Evolutionary conservation across 108 stramenopile genomes (phyloP).

Genomic region (Skeletonema grethae): DNA sequence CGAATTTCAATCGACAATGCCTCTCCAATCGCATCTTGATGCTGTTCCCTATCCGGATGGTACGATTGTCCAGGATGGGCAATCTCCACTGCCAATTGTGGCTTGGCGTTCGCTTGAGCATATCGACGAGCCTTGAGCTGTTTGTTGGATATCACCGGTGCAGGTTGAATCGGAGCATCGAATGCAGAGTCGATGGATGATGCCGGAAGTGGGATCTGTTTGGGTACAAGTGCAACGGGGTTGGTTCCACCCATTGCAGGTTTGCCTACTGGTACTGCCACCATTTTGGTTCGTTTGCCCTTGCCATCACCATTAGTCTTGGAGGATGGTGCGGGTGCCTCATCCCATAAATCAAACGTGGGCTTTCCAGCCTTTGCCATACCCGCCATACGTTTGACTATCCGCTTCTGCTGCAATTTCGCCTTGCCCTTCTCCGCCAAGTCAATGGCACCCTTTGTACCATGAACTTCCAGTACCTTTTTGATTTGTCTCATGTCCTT

Average conservation of each 20-base stretch:
- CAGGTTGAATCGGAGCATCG: slow-evolving; percentile 12
- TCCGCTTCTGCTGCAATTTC: slow-evolving; percentile 35
- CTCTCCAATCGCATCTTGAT: slow-evolving; percentile 68
- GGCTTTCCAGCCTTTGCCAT: slow-evolving; percentile 40
- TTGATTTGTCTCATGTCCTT: slow-evolving; percentile 64
- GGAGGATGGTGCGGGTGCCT: not conserved
- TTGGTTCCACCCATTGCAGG: slow-evolving; percentile 14
- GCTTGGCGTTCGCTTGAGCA: slow-evolving; percentile 22
- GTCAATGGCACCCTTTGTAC: slow-evolving; percentile 34
- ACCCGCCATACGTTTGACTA: slow-evolving; percentile 35
- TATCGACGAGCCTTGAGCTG: slow-evolving; percentile 30
- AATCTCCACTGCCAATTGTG: slow-evolving; percentile 61
- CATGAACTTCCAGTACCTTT: slow-evolving; percentile 51
- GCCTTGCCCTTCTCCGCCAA: slow-evolving; percentile 43
- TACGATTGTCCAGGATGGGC: slow-evolving; percentile 85
- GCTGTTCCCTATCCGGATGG: slow-evolving; percentile 70
- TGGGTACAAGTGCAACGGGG: slow-evolving; percentile 33
- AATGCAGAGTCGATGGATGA: slow-evolving; percentile 15
- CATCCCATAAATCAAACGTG: slow-evolving; percentile 79
- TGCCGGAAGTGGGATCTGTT: slow-evolving; percentile 23
- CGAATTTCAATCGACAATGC: slow-evolving; percentile 78
- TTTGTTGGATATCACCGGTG: slow-evolving; percentile 36
- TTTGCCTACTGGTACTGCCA: slow-evolving; percentile 16
- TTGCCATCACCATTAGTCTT: slow-evolving; percentile 5
- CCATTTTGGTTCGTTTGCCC: slow-evolving; percentile 25